Percentiles rank a stretch among this genome's conserved stretches.
Conservation (phyloP, 1,139 yeast genomes). For the Suhomyces wounanorum region DNA sequence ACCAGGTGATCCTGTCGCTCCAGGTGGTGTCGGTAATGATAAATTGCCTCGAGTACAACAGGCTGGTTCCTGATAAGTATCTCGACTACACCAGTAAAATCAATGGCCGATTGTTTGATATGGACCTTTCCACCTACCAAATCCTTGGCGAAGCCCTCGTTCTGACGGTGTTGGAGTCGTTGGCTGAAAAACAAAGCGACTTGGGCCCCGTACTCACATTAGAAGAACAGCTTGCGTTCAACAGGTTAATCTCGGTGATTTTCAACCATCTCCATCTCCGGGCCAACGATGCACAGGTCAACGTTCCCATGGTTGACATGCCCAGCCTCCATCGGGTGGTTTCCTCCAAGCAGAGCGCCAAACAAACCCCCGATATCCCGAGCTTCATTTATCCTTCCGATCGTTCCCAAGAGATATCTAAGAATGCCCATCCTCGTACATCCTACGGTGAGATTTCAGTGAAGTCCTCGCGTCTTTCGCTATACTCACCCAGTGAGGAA, state of each 20-base stretch:
- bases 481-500: conserved; percentile 11
- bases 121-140: conserved; percentile 19
- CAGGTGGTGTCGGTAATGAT: conserved; percentile 23
- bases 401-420: background rate
- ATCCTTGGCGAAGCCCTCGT: conserved; percentile 27
- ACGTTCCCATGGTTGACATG: conserved; percentile 1
- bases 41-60: conserved; percentile 19
- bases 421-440: background rate
- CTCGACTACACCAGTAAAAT: conserved; percentile 19
- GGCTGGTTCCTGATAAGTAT: conserved; percentile 16
- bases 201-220: background rate
- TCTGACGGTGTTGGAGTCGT: conserved; percentile 18
- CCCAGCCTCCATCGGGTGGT: background rate
- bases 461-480: conserved; percentile 16
- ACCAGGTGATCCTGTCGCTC: conserved; percentile 23
- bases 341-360: background rate
- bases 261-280: conserved; percentile 19
- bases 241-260: conserved; percentile 17
- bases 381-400: background rate
- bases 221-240: conserved; percentile 16
- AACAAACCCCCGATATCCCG: background rate
- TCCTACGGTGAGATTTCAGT: conserved; percentile 12
- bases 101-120: conserved; percentile 24
- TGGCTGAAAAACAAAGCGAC: conserved; percentile 4
- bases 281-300: conserved; percentile 7